Evolutionary conservation across 768 basidiomycete species (phyloP).

Genomic region (Crucibulum laeve): DNA sequence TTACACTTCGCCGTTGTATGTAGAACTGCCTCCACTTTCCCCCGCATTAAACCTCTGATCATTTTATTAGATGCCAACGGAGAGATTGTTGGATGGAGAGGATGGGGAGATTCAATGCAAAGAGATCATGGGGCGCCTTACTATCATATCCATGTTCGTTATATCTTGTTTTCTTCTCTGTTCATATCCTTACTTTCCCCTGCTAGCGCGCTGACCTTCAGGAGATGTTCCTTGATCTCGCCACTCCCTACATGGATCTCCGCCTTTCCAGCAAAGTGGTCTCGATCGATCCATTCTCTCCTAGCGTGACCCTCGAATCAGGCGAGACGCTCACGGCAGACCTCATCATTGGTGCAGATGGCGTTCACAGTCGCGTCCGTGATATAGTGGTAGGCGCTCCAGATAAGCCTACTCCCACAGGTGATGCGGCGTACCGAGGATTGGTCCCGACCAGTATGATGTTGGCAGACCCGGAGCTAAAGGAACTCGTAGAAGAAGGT

Average conservation of each 20-base stretch:
- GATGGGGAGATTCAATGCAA: slow-evolving; percentile 23
- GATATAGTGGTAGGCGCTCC: slow-evolving; percentile 44
- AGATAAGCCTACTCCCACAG: slow-evolving; percentile 46
- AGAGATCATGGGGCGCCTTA: slow-evolving; percentile 27
- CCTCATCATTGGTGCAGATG: slow-evolving; percentile 45
- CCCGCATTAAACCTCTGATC: neutral
- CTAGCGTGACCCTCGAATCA: slow-evolving; percentile 32
- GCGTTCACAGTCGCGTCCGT: slow-evolving; percentile 44
- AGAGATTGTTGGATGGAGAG: slow-evolving; percentile 24
- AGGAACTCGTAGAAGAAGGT: slow-evolving; percentile 40
- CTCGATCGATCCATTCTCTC: slow-evolving; percentile 16
- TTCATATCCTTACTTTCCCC: slow-evolving; percentile 8
- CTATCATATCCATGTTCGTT: slow-evolving; percentile 29
- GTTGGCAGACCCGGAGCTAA: slow-evolving; percentile 50
- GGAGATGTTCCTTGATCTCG: slow-evolving; percentile 30
- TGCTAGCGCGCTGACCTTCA: slow-evolving; percentile 48
- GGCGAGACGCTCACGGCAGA: slow-evolving; percentile 39
- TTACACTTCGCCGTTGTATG: slow-evolving; percentile 40
- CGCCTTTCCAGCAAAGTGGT: slow-evolving; percentile 32
- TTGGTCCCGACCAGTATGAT: slow-evolving; percentile 41
- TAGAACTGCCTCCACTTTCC: neutral
- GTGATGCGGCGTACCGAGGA: slow-evolving; percentile 61
- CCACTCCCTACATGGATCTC: slow-evolving; percentile 30
- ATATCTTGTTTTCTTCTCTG: slow-evolving; percentile 11
- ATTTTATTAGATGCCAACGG: slow-evolving; percentile 21